Conservation (phyloP, 139 green algal species). For the Picochlorum costavermella region DNA sequence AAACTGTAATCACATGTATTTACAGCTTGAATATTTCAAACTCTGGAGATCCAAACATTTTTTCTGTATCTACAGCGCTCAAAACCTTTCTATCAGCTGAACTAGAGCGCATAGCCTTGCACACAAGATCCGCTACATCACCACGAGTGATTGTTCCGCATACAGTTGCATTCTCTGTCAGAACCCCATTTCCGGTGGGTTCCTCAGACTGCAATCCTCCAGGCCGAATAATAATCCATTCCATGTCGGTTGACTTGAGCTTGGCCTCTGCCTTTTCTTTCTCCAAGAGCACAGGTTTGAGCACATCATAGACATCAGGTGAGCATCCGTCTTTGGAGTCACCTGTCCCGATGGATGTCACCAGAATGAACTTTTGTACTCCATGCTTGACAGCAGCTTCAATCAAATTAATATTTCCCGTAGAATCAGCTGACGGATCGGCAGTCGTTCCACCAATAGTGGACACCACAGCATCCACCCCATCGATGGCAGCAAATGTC, state of each 20-base stretch:
- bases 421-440: conserved; percentile 64
- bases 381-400: conserved; percentile 75
- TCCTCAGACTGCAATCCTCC: conserved; percentile 84
- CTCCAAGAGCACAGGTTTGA: conserved; percentile 87
- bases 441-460: conserved; percentile 75
- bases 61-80: conserved; percentile 47
- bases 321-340: conserved; percentile 63
- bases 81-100: conserved; percentile 68
- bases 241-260: conserved; percentile 45
- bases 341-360: conserved; percentile 89
- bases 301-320: conserved; percentile 73
- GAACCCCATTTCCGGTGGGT: conserved; percentile 66
- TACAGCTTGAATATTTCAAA: conserved; percentile 46
- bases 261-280: conserved; percentile 93
- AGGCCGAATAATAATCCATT: conserved; percentile 84
- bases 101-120: conserved; percentile 65
- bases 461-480: conserved; percentile 81
- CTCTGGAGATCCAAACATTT: conserved; percentile 41
- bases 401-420: conserved; percentile 97
- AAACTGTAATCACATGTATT: background rate
- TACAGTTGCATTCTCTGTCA: conserved; percentile 74
- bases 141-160: conserved; percentile 76
- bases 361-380: conserved; percentile 93
- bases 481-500: conserved; percentile 73
- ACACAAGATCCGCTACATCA: conserved; percentile 78